Evolutionary conservation across 345 rosid species (phyloP).

Genomic region (Aegle marmelos): DNA sequence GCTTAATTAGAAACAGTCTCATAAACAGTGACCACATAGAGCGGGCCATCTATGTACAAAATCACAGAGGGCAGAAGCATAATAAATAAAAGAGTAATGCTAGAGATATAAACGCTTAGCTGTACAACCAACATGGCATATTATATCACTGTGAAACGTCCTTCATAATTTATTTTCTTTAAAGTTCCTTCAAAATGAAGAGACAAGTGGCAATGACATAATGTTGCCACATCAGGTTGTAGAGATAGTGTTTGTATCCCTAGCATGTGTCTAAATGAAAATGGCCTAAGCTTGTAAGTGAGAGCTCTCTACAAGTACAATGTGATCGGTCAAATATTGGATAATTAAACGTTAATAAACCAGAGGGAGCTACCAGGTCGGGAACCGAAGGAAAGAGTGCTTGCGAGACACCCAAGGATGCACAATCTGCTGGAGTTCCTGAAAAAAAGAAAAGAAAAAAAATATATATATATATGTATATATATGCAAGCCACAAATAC

Average conservation of each 20-base stretch:
- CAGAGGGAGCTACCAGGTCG: conserved; percentile 61
- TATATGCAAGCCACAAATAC: conserved; percentile 4
- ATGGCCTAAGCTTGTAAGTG: neutral
- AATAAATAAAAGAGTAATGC: neutral
- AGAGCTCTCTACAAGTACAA: neutral
- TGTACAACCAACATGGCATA: neutral
- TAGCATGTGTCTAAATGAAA: neutral
- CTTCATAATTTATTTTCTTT: neutral
- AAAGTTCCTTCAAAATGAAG: neutral
- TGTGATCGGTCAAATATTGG: conserved; percentile 2
- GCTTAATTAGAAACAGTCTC: neutral
- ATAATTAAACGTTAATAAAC: neutral
- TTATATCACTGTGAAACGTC: neutral
- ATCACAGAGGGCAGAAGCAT: neutral
- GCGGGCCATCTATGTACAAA: neutral
- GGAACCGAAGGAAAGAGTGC: conserved; percentile 71
- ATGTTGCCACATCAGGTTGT: neutral
- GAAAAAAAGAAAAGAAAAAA: too few species aligned
- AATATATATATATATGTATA: too few species aligned
- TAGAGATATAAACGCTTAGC: neutral
- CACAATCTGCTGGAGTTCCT: conserved; percentile 97
- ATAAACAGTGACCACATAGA: neutral
- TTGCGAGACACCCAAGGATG: conserved; percentile 69
- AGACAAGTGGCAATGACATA: neutral
- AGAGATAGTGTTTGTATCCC: too few species aligned